Percentiles rank a stretch among this genome's conserved stretches.
These are phyloP conservation scores for Trichomonascaceae sp. DNA, from an alignment of 1,139 yeast genomes.

Conservation along the genomic window DNA sequence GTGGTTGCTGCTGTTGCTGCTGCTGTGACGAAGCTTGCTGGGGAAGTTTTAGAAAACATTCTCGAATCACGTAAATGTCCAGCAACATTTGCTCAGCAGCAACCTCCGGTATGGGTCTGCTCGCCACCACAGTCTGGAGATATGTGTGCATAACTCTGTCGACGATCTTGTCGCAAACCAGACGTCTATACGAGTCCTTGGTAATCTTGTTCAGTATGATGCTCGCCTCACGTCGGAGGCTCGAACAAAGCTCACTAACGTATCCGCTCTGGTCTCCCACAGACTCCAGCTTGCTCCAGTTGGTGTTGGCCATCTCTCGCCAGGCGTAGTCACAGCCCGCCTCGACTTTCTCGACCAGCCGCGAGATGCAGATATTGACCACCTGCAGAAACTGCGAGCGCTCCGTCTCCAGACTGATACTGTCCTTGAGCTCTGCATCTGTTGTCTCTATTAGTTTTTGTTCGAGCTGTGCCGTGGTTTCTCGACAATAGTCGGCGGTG, in stretches of 20 bases:
- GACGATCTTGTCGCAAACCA: slow-evolving; percentile 62
- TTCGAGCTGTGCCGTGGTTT: slow-evolving; percentile 65
- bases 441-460: slow-evolving; percentile 45
- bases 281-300: slow-evolving; percentile 54
- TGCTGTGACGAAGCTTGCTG: slow-evolving; percentile 4
- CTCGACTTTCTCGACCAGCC: slow-evolving; percentile 46
- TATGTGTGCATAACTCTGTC: slow-evolving; percentile 52
- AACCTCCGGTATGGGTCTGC: slow-evolving; percentile 50
- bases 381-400: slow-evolving; percentile 45
- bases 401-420: slow-evolving; percentile 39
- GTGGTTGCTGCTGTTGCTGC: slow-evolving; percentile 3
- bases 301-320: slow-evolving; percentile 73
- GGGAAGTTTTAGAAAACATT: slow-evolving; percentile 42
- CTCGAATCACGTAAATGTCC: slow-evolving; percentile 56
- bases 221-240: slow-evolving; percentile 34
- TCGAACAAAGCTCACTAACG: slow-evolving; percentile 41
- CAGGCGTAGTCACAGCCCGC: slow-evolving; percentile 57
- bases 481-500: slow-evolving; percentile 80
- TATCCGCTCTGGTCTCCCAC: slow-evolving; percentile 65
- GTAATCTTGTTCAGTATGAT: slow-evolving; percentile 48
- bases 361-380: slow-evolving; percentile 45
- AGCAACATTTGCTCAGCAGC: slow-evolving; percentile 73
- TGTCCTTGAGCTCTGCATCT: slow-evolving; percentile 27
- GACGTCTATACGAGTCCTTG: slow-evolving; percentile 58
- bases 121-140: slow-evolving; percentile 42